Conservation (phyloP, 345 rosid species). For the Trapa incisa region DNA sequence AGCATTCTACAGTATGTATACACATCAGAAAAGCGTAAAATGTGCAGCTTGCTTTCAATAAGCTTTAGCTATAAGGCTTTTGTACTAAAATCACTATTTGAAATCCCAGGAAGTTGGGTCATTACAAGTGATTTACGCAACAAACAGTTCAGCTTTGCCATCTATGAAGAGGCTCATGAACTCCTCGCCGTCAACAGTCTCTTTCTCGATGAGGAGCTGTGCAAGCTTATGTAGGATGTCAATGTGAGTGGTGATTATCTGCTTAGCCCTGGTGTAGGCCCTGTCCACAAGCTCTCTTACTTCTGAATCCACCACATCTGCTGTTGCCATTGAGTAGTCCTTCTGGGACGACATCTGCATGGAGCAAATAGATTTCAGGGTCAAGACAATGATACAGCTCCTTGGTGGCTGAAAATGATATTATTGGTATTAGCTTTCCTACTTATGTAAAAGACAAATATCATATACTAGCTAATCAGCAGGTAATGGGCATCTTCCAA, state of each 20-base stretch:
- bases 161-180: conserved; percentile 97
- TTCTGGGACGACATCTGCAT: conserved; percentile 86
- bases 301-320: conserved; percentile 83
- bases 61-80: not conserved
- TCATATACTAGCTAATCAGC: not conserved
- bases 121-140: conserved; percentile 23
- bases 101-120: not conserved
- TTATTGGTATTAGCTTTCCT: not conserved
- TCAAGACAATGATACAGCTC: not conserved
- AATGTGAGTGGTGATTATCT: conserved; percentile 58
- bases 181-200: conserved; percentile 96
- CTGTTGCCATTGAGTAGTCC: conserved; percentile 97
- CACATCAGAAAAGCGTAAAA: not conserved
- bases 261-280: conserved; percentile 58
- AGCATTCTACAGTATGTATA: not conserved
- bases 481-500: not conserved
- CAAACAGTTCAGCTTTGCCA: conserved; percentile 87
- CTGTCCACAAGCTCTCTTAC: conserved; percentile 80
- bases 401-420: not conserved
- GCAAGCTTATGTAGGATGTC: conserved; percentile 84
- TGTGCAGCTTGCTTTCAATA: not conserved
- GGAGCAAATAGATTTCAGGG: not conserved
- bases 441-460: not conserved
- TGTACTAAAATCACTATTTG: not conserved
- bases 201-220: conserved; percentile 81